phyloP scores from a whole-genome alignment of 2,329 filamentous ascomycete genomes.

The Bipolaris sorokiniana region DNA sequence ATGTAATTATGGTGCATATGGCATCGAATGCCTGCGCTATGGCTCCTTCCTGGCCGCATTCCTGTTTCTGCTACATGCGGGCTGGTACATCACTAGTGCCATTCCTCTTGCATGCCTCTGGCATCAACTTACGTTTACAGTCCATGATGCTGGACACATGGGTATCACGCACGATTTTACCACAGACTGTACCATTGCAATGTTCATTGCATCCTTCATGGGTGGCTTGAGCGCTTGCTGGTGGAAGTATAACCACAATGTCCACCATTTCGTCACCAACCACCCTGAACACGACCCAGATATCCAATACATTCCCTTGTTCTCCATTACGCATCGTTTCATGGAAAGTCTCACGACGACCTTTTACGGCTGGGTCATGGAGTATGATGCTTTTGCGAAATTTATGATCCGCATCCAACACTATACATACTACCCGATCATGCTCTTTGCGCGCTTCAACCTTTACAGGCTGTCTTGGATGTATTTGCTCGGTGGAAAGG shows the following conservation, averaged over 20 bases:
- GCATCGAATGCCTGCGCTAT: conserved; percentile 76
- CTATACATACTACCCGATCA: conserved; percentile 72
- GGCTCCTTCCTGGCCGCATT: conserved; percentile 67
- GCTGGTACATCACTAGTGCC: conserved; percentile 65
- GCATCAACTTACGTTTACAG: conserved; percentile 94
- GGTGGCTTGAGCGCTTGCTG: conserved; percentile 90
- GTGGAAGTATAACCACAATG: conserved; percentile 98
- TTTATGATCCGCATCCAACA: conserved; percentile 66
- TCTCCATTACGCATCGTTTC: conserved; percentile 70
- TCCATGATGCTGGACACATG: conserved; percentile 96
- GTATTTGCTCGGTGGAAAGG: conserved; percentile 64
- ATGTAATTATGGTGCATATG: conserved; percentile 83
- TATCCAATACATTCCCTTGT: conserved; percentile 76
- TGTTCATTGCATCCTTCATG: conserved; percentile 86
- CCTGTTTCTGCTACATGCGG: conserved; percentile 54
- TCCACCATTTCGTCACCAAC: conserved; percentile 96
- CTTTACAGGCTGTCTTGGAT: conserved; percentile 71
- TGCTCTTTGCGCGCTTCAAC: conserved; percentile 74
- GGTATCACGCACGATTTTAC: conserved; percentile 93
- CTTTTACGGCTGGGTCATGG: conserved; percentile 70
- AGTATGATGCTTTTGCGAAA: conserved; percentile 67
- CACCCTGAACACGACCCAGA: conserved; percentile 94
- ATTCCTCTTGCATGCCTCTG: conserved; percentile 81
- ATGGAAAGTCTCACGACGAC: conserved; percentile 67
- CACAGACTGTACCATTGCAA: conserved; percentile 82